Base-by-base conservation (phyloP, 768 basidiomycete genomes). In the Mycena crocata region DNA sequence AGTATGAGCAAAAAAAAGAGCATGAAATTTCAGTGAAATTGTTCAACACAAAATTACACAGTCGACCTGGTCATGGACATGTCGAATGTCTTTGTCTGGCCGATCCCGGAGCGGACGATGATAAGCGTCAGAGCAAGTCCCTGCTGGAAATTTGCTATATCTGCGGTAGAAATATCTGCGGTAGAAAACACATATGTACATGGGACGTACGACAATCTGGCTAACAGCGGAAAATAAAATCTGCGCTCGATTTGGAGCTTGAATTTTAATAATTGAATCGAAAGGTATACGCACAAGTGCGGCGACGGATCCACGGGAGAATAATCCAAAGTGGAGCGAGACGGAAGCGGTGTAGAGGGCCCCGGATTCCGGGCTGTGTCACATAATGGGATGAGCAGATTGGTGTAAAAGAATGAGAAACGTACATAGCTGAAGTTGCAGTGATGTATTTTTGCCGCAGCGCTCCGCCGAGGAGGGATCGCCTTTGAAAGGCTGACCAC, bases 301-400 rank as follows among this genome's bases (percentile, higher is more conserved):
- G 13, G 28, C 42, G 17, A 30, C 0, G 3, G 50, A 44, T 14
- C 51, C 48, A 28, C 48, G 46, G 40, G 26, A n/a, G 49, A 46
- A 58, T 5, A 42, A 23, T 2, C n/a, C 42, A 21, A 66, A 66
- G 35, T 66, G 65, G 5, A 66, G 40, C 34, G 58, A 54, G 23
- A 66, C 65, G 45, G 42, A 52, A 7, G 61, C 19, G 12, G 58
- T 32, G 45, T 66, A 66, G 32, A 66, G n/a, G 12, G 32, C 28
- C 13, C 65, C 65, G 3, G 65, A 66, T 39, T 66, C 65, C 10
- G 61, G 28, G 10, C 65, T 66, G 30, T 17, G 12, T 21, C 50
- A 19, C 5, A 39, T 30, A 35, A 10, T 62, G 15, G 3, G 35
- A n/a, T 14, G n/a, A 7, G 5, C 12, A 14, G 46, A 21, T 8